Base-by-base conservation (phyloP, 202 grass and related monocot species). In the Digitaria exilis region DNA sequence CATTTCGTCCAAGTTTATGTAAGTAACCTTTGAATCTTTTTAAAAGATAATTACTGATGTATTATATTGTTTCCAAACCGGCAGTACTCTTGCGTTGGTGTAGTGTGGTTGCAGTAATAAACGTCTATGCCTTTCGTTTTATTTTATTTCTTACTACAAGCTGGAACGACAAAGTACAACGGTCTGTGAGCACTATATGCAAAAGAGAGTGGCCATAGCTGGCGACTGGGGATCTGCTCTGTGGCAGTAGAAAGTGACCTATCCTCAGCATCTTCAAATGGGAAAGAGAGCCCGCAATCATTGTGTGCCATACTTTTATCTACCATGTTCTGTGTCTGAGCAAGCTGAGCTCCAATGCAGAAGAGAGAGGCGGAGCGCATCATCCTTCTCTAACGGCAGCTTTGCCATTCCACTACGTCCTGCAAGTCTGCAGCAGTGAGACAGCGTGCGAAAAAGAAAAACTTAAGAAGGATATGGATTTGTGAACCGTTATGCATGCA, bases 241-340 rank as follows among this genome's bases (percentile, higher is more conserved):
- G 78, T 79, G 65, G 74, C 84, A 87, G 85, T 88, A 88, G 89
- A 91, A 82, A 91, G 78, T 79, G 89, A 91, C 86, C 81, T 82
- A 91, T 91, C 85, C 86, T 91, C 89, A 85, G 89, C 85, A 79
- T 82, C 89, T 88, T 88, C 85, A 88, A 88, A 91, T 88, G 89
- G 85, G 85, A 88, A 88, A 82, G 77, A 74, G 82, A 88, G 82
- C 78, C 72, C 50, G 78, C 85, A 91, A 91, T 91, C 85, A 88
- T 88, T 84, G 85, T 88, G 77, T 73, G 82, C 72, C 76, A 87
- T 82, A 45, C 78, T 85, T 79, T 82, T 82, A 60, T 70, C 77
- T 78, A 82, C 55, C 85, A 77, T 78, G 80, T 84, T 85, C 73
- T 59, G 17, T 82, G 85, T 88, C 85, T 82, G 85, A 84, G 81